Base-by-base conservation (phyloP, 2,329 filamentous ascomycete genomes). In the Byssothecium circinans region DNA sequence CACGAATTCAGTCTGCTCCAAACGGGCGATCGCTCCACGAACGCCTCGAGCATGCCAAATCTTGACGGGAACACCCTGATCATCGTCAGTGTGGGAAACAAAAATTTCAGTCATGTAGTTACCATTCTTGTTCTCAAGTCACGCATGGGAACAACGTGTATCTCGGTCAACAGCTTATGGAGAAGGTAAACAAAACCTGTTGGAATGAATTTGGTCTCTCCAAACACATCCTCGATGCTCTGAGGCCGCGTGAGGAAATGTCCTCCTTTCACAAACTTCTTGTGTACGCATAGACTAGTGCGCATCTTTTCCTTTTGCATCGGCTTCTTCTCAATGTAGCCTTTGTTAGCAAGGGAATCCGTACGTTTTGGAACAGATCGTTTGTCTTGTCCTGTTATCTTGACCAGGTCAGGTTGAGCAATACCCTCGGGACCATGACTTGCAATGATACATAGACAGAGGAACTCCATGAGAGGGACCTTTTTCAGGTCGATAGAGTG, bases 341-440 rank as follows among this genome's bases (percentile, higher is more conserved):
- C 83, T 54, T 81, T 83, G 29, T 72, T 65, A 5, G 75, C 74
- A 32, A 86, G 70, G 2, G 72, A 66, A 51, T 84, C 80, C 2
- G 83, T 86, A 32, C 83, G 74, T 51, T 80, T 75, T 1, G 83
- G 83, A 2, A 86, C 78, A 1, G 83, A 86, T 37, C 83, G 76
- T 61, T 85, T 86, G 62, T 86, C 83, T 66, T 86, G 83, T 5
- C 80, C 80, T 53, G 80, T 82, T 18, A 79, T 57, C 43, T 67
- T 71, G 33, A 76, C 74, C 30, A 86, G 65, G 2, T 82, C 76
- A 2, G 81, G 77, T 60, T 86, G 83, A 2, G 79, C 62, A 36
- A 86, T 79, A 5, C 83, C 83, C 14, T 71, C 64, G 15, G 73
- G 68, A 35, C 81, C 79, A 45, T 71, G 72, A 8, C 77, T 75